Evolutionary conservation across 768 basidiomycete species (phyloP), one percentile per base, ranked within the genome.

Genomic region (Suillus subluteus): DNA sequence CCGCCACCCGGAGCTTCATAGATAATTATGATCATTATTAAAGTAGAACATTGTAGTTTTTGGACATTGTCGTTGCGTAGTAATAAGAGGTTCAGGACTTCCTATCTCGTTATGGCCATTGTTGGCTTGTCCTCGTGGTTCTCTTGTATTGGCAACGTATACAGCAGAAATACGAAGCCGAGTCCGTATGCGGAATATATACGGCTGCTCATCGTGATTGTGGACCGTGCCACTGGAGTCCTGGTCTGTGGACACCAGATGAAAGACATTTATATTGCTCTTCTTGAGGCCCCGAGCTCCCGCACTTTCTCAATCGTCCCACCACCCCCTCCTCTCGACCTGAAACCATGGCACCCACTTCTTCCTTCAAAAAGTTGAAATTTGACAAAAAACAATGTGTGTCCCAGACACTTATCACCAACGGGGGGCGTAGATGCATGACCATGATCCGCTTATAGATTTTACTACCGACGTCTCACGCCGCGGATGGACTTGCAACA

Each of bases 1-100:
- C 88, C 95, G 30, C 76, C 81, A 23, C 81, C 87, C 13, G 94
- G 94, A n/a, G 82, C 90, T 59, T 88, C 91, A 35, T 81, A 71
- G 66, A 67, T 55, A 52, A 41, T 40, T 55, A n/a, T 58, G 38
- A 64, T 16, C 6, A 41, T 58, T 7, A 32, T 59, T 1, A 26
- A 26, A 26, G 26, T 63, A 46, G 59, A 69, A 62, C 58, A 43
- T 30, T 61, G 11, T 43, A 43, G 12, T 43, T 43, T 59, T 41
- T 37, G 55, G 55, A 56, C 55, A 37, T 21, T 55, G 54, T 37
- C 2, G 32, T 37, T 56, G 35, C 37, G 21, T 37, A 56, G 35
- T 55, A 55, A 55, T 55, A 12, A 32, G 54, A 35, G 9, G 30
- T 12, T 35, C 18, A 12, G 55, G 55, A 56, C 35, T 58, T 58